phyloP scores from a whole-genome alignment of 495 filamentous ascomycete species.

The Corynascus novoguineensis region DNA sequence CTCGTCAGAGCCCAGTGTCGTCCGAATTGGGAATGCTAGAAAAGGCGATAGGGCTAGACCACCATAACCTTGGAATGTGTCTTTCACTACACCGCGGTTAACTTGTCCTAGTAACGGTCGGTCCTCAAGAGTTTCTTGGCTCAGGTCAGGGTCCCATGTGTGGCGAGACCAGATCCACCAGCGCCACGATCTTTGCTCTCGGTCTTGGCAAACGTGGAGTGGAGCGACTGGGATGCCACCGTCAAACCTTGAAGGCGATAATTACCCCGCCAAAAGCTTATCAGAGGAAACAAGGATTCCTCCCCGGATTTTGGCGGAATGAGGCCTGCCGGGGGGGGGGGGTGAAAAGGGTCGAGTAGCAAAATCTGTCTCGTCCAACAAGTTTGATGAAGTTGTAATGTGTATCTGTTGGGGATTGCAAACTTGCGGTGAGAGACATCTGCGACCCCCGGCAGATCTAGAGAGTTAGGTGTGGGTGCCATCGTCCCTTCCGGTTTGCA shows the following conservation, averaged over 20 bases:
- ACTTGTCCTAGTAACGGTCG: too few relatives aligned
- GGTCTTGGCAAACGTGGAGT: not conserved
- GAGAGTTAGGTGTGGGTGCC: too few relatives aligned
- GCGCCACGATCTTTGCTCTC: conserved; percentile 1
- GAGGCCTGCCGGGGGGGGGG: not conserved
- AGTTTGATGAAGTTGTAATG: not conserved
- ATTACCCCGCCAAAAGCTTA: conserved; percentile 2
- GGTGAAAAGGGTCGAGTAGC: not conserved
- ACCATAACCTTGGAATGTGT: too few relatives aligned
- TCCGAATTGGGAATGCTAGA: too few relatives aligned
- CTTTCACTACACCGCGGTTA: not conserved
- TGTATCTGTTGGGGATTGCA: not conserved
- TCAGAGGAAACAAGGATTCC: not conserved
- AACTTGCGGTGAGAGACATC: not conserved
- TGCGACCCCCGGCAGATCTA: too few relatives aligned
- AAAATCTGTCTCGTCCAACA: not conserved
- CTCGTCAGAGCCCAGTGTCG: too few relatives aligned
- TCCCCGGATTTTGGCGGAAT: conserved; percentile 3
- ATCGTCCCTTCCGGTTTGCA: not conserved
- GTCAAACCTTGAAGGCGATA: not conserved
- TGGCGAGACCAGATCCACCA: not conserved
- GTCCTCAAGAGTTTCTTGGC: not conserved
- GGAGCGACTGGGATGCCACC: not conserved
- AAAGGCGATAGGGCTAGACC: too few relatives aligned
- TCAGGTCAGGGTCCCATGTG: not conserved